Percentiles rank a stretch among this genome's conserved stretches.
Evolutionary conservation across 83 land plant genomes (phyloP).

Genomic region (Picea abies): DNA sequence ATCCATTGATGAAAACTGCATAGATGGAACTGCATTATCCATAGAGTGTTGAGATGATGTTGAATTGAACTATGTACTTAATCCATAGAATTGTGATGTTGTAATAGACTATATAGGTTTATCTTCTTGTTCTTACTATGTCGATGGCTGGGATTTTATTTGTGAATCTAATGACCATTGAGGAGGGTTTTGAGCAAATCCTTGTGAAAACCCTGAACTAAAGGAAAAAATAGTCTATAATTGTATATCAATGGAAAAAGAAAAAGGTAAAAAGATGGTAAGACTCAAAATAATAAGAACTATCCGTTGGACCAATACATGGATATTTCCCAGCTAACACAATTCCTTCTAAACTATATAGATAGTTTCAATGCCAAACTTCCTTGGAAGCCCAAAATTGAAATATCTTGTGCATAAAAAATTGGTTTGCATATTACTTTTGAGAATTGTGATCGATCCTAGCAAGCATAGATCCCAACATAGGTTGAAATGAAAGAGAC

Average conservation of each 20-base stretch:
- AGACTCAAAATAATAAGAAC: neutral
- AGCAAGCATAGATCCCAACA: constrained; percentile 86
- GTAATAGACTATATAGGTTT: constrained; percentile 20
- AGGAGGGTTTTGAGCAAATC: constrained; percentile 8
- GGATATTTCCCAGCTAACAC: constrained; percentile 68
- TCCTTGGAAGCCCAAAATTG: constrained; percentile 97
- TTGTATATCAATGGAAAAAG: neutral
- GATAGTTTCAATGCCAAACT: constrained; percentile 83
- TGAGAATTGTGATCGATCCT: constrained; percentile 85
- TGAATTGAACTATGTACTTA: constrained; percentile 16
- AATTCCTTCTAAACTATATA: constrained; percentile 59
- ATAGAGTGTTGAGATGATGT: constrained; percentile 41
- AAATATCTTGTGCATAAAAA: constrained; percentile 77
- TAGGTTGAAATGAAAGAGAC: constrained; percentile 90
- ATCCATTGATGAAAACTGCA: no score
- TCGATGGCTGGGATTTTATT: constrained; percentile 7
- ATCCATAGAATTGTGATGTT: constrained; percentile 25
- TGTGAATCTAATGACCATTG: constrained; percentile 50
- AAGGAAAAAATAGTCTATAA: neutral
- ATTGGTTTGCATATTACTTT: constrained; percentile 76
- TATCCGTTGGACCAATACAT: constrained; percentile 24
- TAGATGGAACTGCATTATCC: constrained; percentile 15
- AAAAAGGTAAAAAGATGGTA: no score
- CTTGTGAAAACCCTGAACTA: constrained; percentile 26
- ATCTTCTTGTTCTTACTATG: constrained; percentile 34